Conservation (phyloP, 805 yeast species). For the Wickerhamomyces silvicola region DNA sequence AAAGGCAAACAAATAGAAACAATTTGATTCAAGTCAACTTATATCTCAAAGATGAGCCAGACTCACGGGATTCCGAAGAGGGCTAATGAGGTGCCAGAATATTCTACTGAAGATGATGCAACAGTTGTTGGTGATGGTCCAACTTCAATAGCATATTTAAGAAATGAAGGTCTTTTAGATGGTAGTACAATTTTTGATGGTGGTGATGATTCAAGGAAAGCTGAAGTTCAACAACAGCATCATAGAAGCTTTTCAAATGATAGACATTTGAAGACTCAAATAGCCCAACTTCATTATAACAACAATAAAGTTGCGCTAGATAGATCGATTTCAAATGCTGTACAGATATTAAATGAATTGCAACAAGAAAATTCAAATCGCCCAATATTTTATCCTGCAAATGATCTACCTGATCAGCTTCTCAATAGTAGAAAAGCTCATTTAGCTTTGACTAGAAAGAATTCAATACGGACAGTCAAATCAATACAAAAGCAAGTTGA, state of each 20-base stretch:
- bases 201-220: slow-evolving; percentile 6
- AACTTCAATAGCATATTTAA: too few relatives aligned
- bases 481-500: slow-evolving; percentile 11
- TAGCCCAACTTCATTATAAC: slow-evolving; percentile 72
- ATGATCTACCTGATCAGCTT: slow-evolving; percentile 22
- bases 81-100: slow-evolving; percentile 1
- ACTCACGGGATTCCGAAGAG: slow-evolving; percentile 1
- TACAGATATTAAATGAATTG: slow-evolving; percentile 44
- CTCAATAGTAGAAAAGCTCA: slow-evolving; percentile 47
- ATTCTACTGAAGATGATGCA: slow-evolving; percentile 5
- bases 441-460: slow-evolving; percentile 44
- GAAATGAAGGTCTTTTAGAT: slow-evolving; percentile 21
- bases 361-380: slow-evolving; percentile 49
- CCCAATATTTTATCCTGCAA: slow-evolving; percentile 58
- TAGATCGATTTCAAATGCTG: slow-evolving; percentile 49
- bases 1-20: neutral
- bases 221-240: slow-evolving; percentile 9
- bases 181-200: slow-evolving; percentile 23
- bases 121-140: too few relatives aligned
- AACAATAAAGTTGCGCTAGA: slow-evolving; percentile 61
- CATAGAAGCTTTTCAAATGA: slow-evolving; percentile 23
- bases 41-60: too few relatives aligned
- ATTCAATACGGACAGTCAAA: slow-evolving; percentile 21
- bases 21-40: neutral
- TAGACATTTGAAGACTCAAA: slow-evolving; percentile 42